Conservation (phyloP, 257 asterid species). For the Catharanthus roseus region DNA sequence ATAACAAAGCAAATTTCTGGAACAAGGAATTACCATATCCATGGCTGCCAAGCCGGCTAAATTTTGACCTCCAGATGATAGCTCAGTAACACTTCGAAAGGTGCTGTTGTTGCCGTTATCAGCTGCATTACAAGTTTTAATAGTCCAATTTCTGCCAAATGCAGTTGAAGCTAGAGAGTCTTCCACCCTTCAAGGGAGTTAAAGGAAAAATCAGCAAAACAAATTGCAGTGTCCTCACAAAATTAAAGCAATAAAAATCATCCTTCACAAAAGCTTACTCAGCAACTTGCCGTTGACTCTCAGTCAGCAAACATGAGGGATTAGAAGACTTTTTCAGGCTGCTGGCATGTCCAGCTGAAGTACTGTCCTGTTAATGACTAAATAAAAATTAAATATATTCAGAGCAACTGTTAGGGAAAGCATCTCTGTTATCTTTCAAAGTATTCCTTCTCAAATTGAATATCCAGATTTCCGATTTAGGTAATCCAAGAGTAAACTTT, state of each 20-base stretch:
- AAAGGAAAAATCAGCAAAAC: conserved; percentile 18
- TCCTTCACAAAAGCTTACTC: conserved; percentile 35
- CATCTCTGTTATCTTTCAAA: background rate
- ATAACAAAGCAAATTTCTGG: conserved; percentile 12
- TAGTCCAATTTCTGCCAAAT: conserved; percentile 25
- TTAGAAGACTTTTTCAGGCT: conserved; percentile 27
- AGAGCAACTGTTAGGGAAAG: background rate
- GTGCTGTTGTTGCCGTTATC: conserved; percentile 36
- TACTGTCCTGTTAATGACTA: conserved; percentile 43
- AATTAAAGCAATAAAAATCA: conserved; percentile 7
- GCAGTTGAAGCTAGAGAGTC: conserved; percentile 33
- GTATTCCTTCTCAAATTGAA: background rate
- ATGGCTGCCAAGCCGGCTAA: conserved; percentile 39
- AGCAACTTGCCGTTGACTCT: conserved; percentile 29
- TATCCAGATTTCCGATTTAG: background rate
- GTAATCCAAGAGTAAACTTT: background rate
- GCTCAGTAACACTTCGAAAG: conserved; percentile 60
- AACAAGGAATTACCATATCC: conserved; percentile 62
- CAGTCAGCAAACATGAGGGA: conserved; percentile 29
- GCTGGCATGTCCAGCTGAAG: conserved; percentile 26
- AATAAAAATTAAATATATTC: background rate
- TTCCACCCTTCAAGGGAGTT: conserved; percentile 33
- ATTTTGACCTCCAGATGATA: conserved; percentile 51
- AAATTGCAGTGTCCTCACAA: background rate
- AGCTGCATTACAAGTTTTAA: conserved; percentile 28